Conservation (phyloP, 2,329 filamentous ascomycete species). For the Coniochaeta ligniaria region DNA sequence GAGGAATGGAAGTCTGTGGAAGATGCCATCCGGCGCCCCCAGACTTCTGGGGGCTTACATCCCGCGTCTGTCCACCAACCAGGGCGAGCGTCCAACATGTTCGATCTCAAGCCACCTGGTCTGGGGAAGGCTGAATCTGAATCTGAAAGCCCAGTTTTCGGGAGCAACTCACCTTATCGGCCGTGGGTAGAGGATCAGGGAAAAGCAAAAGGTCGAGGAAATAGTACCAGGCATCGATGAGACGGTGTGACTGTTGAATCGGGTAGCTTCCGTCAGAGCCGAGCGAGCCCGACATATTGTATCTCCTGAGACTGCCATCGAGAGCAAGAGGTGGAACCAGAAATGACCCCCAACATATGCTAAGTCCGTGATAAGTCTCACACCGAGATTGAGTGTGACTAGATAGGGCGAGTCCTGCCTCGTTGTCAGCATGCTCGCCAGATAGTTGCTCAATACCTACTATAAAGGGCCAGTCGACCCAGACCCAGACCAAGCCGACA, state of each 20-base stretch:
- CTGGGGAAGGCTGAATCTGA: background rate
- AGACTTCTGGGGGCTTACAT: background rate
- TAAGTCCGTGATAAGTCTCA: background rate
- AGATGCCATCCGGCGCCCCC: background rate
- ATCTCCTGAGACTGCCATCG: background rate
- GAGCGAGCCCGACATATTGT: background rate
- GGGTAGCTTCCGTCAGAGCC: background rate
- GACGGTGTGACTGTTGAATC: background rate
- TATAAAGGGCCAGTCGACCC: background rate
- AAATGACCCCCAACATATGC: background rate
- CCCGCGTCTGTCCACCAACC: background rate
- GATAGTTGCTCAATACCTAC: background rate
- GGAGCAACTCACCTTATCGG: background rate
- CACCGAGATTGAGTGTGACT: background rate
- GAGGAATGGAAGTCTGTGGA: background rate
- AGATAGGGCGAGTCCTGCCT: background rate
- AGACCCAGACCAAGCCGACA: background rate
- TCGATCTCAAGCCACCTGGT: background rate
- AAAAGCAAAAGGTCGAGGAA: background rate
- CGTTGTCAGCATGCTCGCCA: background rate
- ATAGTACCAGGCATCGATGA: too few relatives aligned
- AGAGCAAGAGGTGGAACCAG: background rate
- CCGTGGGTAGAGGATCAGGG: background rate
- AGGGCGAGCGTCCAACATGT: background rate
- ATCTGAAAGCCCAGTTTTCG: background rate